Evolutionary conservation across 768 basidiomycete genomes (phyloP).

Genomic region (Neoboletus subvelutipes): DNA sequence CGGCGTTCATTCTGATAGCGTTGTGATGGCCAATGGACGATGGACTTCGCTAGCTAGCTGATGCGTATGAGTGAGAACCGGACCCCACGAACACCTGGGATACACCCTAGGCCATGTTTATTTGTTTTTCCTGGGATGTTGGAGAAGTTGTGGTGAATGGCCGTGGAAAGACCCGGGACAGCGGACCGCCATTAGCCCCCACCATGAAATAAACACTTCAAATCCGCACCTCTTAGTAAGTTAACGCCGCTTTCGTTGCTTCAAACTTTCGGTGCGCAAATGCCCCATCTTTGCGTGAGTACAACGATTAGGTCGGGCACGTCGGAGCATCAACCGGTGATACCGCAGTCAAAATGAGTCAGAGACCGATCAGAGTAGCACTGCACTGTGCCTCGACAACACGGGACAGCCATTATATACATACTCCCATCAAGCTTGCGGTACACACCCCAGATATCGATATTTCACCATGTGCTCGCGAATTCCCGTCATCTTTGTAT

Average conservation of each 20-base stretch:
- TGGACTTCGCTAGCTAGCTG: not conserved
- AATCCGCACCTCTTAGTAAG: conserved; percentile 24
- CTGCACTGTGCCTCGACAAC: not conserved
- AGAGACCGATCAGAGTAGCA: too few species aligned
- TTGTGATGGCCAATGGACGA: not conserved
- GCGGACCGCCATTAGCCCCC: not conserved
- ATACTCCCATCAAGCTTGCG: not conserved
- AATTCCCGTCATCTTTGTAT: conserved; percentile 14
- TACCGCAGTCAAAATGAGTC: not conserved
- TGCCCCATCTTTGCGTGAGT: not conserved
- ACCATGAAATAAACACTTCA: too few species aligned
- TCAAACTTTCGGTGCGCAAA: conserved; percentile 32
- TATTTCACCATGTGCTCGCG: conserved; percentile 2
- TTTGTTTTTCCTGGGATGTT: not conserved
- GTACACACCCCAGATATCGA: not conserved
- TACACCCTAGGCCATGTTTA: not conserved
- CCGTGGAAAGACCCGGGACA: not conserved
- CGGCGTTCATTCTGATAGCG: conserved; percentile 43
- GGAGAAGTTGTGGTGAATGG: not conserved
- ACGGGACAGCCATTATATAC: not conserved
- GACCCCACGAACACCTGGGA: conserved; percentile 12
- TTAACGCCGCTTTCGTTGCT: conserved; percentile 29
- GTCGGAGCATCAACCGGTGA: too few species aligned
- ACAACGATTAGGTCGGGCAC: not conserved
- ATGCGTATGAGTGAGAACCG: not conserved